phyloP scores from a whole-genome alignment of 1,139 yeast genomes.

The Suhomyces terraborum region DNA sequence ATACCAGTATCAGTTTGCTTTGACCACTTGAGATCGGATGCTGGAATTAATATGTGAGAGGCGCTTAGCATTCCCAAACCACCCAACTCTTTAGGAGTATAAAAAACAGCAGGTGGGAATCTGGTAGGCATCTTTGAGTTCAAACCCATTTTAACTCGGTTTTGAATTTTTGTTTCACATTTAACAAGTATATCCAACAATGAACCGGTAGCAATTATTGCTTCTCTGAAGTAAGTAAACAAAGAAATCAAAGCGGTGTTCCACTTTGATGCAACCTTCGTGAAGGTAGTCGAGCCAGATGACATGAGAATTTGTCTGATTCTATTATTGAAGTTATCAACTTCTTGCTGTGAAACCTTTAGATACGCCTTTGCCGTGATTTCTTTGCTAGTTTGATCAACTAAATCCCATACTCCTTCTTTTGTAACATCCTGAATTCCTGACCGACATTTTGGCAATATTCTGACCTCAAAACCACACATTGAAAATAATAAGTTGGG shows the following conservation, averaged over 20 bases:
- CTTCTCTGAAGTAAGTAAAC: constrained; percentile 90
- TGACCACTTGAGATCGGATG: constrained; percentile 89
- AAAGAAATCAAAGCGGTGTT: constrained; percentile 86
- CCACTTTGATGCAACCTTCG: constrained; percentile 95
- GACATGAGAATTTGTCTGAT: constrained; percentile 92
- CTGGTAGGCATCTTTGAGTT: constrained; percentile 98
- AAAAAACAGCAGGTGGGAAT: constrained; percentile 98
- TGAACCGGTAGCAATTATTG: constrained; percentile 80
- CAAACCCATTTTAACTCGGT: constrained; percentile 89
- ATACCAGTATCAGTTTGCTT: constrained; percentile 93
- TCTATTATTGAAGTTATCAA: constrained; percentile 78
- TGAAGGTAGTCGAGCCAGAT: constrained; percentile 93
- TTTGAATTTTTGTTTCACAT: constrained; percentile 92
- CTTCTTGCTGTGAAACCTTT: constrained; percentile 79
- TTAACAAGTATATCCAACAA: constrained; percentile 82
- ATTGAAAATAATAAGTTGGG: constrained; percentile 85
- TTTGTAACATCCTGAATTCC: constrained; percentile 47
- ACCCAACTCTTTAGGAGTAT: constrained; percentile 95
- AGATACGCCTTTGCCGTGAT: constrained; percentile 88
- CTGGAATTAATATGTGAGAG: constrained; percentile 91
- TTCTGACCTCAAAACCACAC: constrained; percentile 94
- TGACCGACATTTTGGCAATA: constrained; percentile 71
- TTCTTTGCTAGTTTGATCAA: constrained; percentile 72
- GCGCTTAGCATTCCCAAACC: constrained; percentile 98
- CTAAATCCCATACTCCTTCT: constrained; percentile 92